Percentiles rank a stretch among this genome's conserved stretches.
phyloP scores from a whole-genome alignment of 352 stramenopile genomes.

The Hyaloperonospora brassicae region DNA sequence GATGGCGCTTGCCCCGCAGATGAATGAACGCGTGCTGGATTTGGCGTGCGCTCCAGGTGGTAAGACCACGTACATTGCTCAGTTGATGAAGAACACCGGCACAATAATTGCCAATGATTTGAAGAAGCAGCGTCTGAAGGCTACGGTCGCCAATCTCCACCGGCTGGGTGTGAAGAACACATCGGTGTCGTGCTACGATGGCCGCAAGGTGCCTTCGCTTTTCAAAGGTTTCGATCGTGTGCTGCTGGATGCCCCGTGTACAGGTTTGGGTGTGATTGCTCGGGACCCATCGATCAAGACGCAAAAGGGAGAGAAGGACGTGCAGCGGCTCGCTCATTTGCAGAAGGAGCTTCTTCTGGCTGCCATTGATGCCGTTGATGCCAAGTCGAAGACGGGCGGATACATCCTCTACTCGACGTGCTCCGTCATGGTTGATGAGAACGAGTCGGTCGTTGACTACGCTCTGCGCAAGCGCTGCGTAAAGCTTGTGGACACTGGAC shows the following conservation, averaged over 20 bases:
- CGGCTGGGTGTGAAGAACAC: conserved; percentile 97
- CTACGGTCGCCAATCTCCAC: conserved; percentile 98
- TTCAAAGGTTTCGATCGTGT: conserved; percentile 97
- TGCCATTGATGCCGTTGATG: conserved; percentile 97
- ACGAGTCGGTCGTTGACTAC: conserved; percentile 98
- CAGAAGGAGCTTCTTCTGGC: conserved; percentile 99
- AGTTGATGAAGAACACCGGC: conserved; percentile 99
- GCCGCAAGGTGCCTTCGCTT: conserved; percentile 88
- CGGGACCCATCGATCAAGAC: conserved; percentile 98
- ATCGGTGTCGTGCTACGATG: conserved; percentile 96
- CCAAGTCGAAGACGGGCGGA: conserved; percentile 93
- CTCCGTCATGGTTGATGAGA: conserved; percentile 89
- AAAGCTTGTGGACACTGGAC: conserved; percentile 95
- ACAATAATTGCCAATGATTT: conserved; percentile 98
- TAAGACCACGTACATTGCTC: conserved; percentile 99
- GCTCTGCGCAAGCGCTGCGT: conserved; percentile 96
- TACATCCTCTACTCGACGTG: conserved; percentile 99
- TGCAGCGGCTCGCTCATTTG: conserved; percentile 89
- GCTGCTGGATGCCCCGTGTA: conserved; percentile 98
- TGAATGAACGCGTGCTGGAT: conserved; percentile 96
- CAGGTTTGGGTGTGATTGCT: conserved; percentile 96
- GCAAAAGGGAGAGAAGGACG: conserved; percentile 92
- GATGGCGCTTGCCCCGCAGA: conserved; percentile 94
- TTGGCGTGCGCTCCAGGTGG: conserved; percentile 97
- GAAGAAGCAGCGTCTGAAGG: conserved; percentile 94